Base-by-base conservation (phyloP, 257 asterid genomes). In the Fraxinus cuspidata region DNA sequence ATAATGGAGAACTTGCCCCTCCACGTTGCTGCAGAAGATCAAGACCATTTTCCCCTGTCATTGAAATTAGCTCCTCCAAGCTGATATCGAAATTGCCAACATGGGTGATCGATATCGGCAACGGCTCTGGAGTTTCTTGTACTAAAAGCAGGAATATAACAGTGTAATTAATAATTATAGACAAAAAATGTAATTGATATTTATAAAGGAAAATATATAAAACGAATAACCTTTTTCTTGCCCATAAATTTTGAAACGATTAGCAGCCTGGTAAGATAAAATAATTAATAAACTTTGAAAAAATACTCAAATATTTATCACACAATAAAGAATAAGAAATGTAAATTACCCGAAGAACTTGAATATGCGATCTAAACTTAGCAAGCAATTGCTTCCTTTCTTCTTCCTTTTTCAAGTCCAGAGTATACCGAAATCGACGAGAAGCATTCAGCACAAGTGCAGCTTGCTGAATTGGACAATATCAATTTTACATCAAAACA, bases 401-500 rank as follows among this genome's bases (percentile, higher is more conserved):
- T 77, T 94, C 97, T 82, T 94, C 97, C 81, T 84, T 94, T 86
- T 92, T 94, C 86, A 94, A 85, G 83, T 94, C 97, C 90, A 94
- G 78, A 0, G 99, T 94, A 85, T 91, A 94, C 23, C 99, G 96
- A 83, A 94, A 94, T 81, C 99, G 84, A 65, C 99, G 91, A 38
- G 99, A 91, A 40, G 99, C 99, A 89, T 94, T 94, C 68, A 92
- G 81, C 60, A 94, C 99, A 64, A 94, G 94, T 0, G 99, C 97
- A 80, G 99, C 99, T 94, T 94, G 96, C 99, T 94, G 87, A 71
- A 89, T 81, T 31, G 77, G 63, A 81, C 51, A 74, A n/a, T 56
- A 15, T 68, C 19, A 38, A 25, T 42, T 53, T 51, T 53, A 53
- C 64, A 19, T 53, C 27, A 53, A 19, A 19, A 53, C 25, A 53